Base-by-base conservation (phyloP, 495 filamentous ascomycete genomes). In the Neurospora sp. region DNA sequence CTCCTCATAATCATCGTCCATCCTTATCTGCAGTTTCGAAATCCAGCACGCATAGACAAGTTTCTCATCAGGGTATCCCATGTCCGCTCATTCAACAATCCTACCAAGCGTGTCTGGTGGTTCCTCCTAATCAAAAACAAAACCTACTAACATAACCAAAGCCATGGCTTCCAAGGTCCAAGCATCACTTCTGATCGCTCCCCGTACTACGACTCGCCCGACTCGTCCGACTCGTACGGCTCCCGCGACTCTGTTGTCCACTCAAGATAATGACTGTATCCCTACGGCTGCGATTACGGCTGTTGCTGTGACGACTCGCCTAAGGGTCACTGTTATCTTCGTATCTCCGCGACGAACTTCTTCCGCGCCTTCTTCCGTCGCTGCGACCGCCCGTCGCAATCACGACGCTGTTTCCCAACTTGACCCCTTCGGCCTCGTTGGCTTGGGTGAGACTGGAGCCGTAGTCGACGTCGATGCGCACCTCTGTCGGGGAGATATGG, bases 381-480 rank as follows among this genome's bases (percentile, higher is more conserved):
- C 27, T 48, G 37, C 22, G 70, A 9, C 70, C 42, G 31, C 72
- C 70, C 61, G 65, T 73, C 16, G 48, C 73, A 72, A 77, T 77
- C 16, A 75, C 72, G 18, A 77, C 72, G 18, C 71, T 77, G 40
- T 77, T 77, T 9, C 75, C 75, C 61, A 77, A 10, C 40, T 45
- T 69, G 37, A 74, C 70, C 14, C 74, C 72, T 61, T 71, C 74
- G 4, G 44, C 69, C 3, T 44, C 69, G n/a, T 38, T 38, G 31
- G 73, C 74, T 18, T 70, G 69, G 35, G 71, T 77, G 42, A 77
- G 61, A 37, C 74, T 77, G 4, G 74, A 69, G 1, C 75, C 75
- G 68, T 78, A 78, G 39, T 78, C 73, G 10, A 78, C 73, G 59
- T 75, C 70, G 35, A 78, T 75, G 20, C 45, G 68, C 42, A 78